These are phyloP conservation scores for Trichoderma atroviride DNA, from an alignment of 2,329 filamentous ascomycete species.

Conservation along the genomic window DNA sequence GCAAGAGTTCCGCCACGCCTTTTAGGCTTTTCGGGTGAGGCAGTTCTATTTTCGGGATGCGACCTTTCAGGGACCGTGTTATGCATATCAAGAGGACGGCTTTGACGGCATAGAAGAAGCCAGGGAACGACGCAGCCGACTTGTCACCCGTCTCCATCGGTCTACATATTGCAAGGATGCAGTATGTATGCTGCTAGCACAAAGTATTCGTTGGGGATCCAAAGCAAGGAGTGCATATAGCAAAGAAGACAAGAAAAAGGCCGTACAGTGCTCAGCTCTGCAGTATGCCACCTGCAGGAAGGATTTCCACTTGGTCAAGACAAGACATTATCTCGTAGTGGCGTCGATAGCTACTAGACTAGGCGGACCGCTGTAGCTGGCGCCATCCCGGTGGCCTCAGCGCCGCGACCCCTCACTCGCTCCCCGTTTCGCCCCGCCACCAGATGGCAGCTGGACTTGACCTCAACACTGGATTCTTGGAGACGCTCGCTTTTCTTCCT, in stretches of 20 bases:
- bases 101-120: not conserved
- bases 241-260: not conserved
- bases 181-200: not conserved
- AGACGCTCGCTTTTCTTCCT: constrained; percentile 5
- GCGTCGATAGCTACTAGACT: not conserved
- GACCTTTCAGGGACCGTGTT: not conserved
- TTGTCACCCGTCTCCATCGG: not conserved
- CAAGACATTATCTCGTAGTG: not conserved
- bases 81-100: not conserved
- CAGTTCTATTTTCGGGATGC: not conserved
- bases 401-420: constrained; percentile 15
- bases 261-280: no score
- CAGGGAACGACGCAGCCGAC: not conserved
- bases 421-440: constrained; percentile 20
- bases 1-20: constrained; percentile 1
- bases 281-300: no score
- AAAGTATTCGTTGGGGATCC: not conserved
- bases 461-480: constrained; percentile 6
- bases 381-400: constrained; percentile 1
- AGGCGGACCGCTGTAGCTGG: constrained; percentile 16
- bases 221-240: not conserved
- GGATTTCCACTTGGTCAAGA: not conserved
- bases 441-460: constrained; percentile 11
- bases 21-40: not conserved
- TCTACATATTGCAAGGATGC: constrained; percentile 9